Conservation (phyloP, 1,284 basidiomycete genomes). For the Apiotrichum mycotoxinovorans region DNA sequence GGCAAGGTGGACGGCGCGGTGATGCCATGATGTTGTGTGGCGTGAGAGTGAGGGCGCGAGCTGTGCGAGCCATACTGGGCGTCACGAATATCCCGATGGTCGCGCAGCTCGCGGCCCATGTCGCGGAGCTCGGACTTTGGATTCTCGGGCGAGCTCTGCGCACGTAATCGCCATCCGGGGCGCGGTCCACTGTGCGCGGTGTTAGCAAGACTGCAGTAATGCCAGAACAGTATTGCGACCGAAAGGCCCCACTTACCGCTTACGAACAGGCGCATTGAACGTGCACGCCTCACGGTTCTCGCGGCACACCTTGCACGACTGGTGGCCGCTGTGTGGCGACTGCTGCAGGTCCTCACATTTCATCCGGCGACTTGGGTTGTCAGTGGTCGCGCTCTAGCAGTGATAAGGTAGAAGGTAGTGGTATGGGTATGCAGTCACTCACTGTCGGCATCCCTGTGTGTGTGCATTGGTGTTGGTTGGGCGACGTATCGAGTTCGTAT, state of each 20-base stretch:
- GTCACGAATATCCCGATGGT: neutral
- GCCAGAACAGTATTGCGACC: too few species aligned
- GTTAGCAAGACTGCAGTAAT: too few species aligned
- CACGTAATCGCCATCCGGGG: slow-evolving; percentile 10
- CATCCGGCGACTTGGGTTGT: slow-evolving; percentile 22
- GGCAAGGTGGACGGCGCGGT: too few species aligned
- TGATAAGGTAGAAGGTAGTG: neutral
- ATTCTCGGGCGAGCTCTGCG: slow-evolving; percentile 4
- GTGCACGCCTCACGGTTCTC: slow-evolving; percentile 25
- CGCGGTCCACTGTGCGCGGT: slow-evolving; percentile 9
- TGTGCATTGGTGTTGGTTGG: too few species aligned
- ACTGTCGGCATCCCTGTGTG: slow-evolving; percentile 22
- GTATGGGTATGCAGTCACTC: slow-evolving; percentile 9
- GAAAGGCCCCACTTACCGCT: slow-evolving; percentile 32
- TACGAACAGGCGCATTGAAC: slow-evolving; percentile 27
- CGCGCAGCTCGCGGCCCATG: neutral
- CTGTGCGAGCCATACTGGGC: neutral
- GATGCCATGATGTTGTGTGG: too few species aligned
- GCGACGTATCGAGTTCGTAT: too few species aligned
- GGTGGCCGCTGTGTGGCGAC: neutral
- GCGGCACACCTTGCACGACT: slow-evolving; percentile 26
- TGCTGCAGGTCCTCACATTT: slow-evolving; percentile 27
- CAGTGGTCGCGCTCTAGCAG: too few species aligned
- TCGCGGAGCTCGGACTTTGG: neutral
- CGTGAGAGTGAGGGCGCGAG: too few species aligned